These are phyloP conservation scores for Wallacemonas collosoma DNA, from an alignment of 208 protist species.

Conservation along the genomic window DNA sequence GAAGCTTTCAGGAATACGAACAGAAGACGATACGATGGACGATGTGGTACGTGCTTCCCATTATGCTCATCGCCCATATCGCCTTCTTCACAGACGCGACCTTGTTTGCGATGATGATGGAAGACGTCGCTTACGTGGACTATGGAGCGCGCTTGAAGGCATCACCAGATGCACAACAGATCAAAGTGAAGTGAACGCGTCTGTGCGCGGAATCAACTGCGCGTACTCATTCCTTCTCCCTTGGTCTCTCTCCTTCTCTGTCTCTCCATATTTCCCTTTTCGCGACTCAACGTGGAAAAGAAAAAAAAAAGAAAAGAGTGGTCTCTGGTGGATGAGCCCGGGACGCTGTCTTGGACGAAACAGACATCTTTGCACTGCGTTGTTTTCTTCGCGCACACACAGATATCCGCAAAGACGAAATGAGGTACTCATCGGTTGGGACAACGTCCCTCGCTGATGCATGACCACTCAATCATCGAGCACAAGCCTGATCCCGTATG, in stretches of 20 bases:
- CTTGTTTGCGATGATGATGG: not conserved
- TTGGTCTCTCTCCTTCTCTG: slow-evolving; percentile 4
- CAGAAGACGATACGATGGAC: slow-evolving; percentile 9
- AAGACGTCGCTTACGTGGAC: slow-evolving; percentile 12
- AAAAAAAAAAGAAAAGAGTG: not conserved
- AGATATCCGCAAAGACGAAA: no score
- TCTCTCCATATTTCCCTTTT: slow-evolving; percentile 2
- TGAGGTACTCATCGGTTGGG: no score
- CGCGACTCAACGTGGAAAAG: not conserved
- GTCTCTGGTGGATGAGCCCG: not conserved
- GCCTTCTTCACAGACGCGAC: slow-evolving; percentile 15
- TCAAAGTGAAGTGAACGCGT: not conserved
- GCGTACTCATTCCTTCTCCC: no score
- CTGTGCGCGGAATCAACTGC: not conserved
- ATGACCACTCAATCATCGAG: no score
- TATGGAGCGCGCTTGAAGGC: not conserved
- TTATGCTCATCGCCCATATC: slow-evolving; percentile 7
- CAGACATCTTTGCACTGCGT: no score
- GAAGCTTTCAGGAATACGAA: not conserved
- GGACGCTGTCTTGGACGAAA: no score
- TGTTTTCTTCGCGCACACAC: no score
- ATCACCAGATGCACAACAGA: not conserved
- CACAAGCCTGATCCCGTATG: no score
- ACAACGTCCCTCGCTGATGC: no score
- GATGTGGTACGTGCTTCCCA: slow-evolving; percentile 7